Conservation (phyloP, 2,329 filamentous ascomycete species). For the Metarhizium humberi region DNA sequence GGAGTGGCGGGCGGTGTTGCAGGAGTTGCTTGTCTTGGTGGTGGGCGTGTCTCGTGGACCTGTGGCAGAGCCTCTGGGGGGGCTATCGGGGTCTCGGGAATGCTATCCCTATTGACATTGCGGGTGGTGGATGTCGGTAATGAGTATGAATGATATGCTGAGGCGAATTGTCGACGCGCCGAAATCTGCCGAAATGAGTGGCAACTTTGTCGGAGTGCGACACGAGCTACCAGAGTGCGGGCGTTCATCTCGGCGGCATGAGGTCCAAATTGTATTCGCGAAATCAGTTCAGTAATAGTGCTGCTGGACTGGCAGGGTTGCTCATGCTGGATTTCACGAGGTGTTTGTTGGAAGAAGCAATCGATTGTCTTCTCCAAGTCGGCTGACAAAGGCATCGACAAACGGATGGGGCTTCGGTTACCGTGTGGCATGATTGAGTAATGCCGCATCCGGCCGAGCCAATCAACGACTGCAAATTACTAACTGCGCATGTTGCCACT, state of each 20-base stretch:
- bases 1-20: constrained; percentile 11
- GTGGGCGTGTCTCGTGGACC: constrained; percentile 44
- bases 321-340: background rate
- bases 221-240: constrained; percentile 29
- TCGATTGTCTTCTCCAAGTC: background rate
- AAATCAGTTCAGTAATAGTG: background rate
- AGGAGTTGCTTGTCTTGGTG: constrained; percentile 14
- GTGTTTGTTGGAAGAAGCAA: constrained; percentile 2
- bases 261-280: background rate
- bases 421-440: constrained; percentile 9
- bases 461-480: constrained; percentile 9
- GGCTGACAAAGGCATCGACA: constrained; percentile 2
- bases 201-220: constrained; percentile 30
- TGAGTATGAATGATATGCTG: constrained; percentile 43
- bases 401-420: constrained; percentile 1
- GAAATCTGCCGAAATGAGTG: constrained; percentile 33
- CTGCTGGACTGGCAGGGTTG: background rate
- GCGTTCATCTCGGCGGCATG: constrained; percentile 33
- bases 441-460: constrained; percentile 12
- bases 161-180: constrained; percentile 18
- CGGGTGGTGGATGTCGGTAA: constrained; percentile 33
- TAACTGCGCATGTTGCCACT: background rate
- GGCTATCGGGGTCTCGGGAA: constrained; percentile 38
- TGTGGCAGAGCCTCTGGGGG: constrained; percentile 35
- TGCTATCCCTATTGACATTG: constrained; percentile 31